Evolutionary conservation across 208 protist species (phyloP), one percentile per base, ranked within the genome.

Genomic region (Trypanosoma melophagium): DNA sequence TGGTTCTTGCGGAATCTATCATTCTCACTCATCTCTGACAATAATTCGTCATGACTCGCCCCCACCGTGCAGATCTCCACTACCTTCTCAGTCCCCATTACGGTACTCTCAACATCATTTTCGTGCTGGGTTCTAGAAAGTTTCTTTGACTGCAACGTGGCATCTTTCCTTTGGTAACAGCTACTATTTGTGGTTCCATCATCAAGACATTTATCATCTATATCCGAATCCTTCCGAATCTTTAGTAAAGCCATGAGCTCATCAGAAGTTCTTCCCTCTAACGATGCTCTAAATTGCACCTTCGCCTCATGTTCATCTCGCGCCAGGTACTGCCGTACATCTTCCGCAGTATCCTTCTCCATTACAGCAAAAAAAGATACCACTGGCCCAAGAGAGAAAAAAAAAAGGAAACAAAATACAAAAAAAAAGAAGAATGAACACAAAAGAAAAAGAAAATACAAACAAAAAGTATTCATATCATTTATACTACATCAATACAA

Each of bases 211-310:
- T 44, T 47, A 4, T 57, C 57, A 12, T 10, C 52, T 12, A 38
- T 17, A 7, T 38, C 53, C 14, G 9, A 19, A 12, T 74, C 44
- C 40, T 24, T 58, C n/a, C 49, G 28, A 0, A 55, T 57, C 4
- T 8, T 61, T 22, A 69, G 49, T 54, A 66, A 52, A 17, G 60
- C 61, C 45, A 74, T 58, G 1, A 69, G 61, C 17, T 74, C 61
- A 25, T 38, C 38, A 41, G 69, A 58, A 35, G 31, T 53, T 59
- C 47, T 67, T 41, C 61, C 61, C 19, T 64, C 61, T 21, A 69
- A 28, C 14, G 69, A 69, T 24, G 56, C 35, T 31, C 55, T 59
- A 56, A 67, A 74, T 35, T 69, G 28, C 9, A 35, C 42, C 47
- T 63, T 69, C 21, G 24, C 66, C 3, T 19, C 28, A 13, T 47